phyloP scores from a whole-genome alignment of 2,329 filamentous ascomycete species.

The Epichloe aotearoae region DNA sequence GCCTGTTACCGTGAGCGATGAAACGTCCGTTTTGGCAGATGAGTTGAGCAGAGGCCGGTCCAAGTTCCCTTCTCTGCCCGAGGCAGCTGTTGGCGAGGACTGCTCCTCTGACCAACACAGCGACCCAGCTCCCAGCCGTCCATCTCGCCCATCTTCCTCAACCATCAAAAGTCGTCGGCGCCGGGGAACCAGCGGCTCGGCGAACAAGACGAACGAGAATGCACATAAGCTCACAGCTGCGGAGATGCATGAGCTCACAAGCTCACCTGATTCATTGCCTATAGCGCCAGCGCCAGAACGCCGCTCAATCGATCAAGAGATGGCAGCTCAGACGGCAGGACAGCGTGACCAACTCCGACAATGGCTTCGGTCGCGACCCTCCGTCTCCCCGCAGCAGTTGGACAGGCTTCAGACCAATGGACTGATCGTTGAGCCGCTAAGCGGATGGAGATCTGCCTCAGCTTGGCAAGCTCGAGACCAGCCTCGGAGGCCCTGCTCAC shows the following conservation, averaged over 20 bases:
- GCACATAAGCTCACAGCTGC: conserved; percentile 42
- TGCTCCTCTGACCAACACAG: not conserved
- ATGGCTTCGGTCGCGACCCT: not conserved
- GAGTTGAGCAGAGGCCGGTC: conserved; percentile 8
- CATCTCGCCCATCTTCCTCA: not conserved
- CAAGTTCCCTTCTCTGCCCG: not conserved
- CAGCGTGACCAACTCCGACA: conserved; percentile 12
- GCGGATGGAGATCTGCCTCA: not conserved
- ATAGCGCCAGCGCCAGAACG: conserved; percentile 28
- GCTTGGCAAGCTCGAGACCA: conserved; percentile 10
- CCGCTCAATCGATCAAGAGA: conserved; percentile 19
- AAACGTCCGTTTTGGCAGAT: conserved; percentile 19
- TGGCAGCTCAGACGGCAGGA: conserved; percentile 14
- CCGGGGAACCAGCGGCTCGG: conserved; percentile 17
- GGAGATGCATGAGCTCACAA: conserved; percentile 45
- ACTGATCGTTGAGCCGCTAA: conserved; percentile 12
- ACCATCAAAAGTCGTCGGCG: conserved; percentile 8
- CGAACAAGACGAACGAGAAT: conserved; percentile 24
- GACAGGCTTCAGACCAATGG: conserved; percentile 13
- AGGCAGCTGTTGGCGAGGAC: not conserved
- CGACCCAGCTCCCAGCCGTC: not conserved
- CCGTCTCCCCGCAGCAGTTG: not conserved
- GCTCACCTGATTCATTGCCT: conserved; percentile 44
- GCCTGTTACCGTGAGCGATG: conserved; percentile 16
- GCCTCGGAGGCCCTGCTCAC: conserved; percentile 20